Base-by-base conservation (phyloP, 2,329 filamentous ascomycete species). In the Pestalotiopsis sp. region DNA sequence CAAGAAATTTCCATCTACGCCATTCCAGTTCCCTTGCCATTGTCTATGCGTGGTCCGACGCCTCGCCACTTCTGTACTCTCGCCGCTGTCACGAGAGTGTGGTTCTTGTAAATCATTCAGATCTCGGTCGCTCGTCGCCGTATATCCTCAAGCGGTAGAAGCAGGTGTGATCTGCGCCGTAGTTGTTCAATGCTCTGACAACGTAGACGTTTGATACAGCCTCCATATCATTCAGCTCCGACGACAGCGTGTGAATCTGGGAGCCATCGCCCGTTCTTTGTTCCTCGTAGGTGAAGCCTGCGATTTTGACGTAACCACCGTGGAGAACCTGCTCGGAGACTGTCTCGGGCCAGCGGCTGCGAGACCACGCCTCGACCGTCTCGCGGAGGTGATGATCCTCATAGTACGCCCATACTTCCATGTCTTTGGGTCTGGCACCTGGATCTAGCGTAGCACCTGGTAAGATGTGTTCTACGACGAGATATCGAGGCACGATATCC, bases 381-480 rank as follows among this genome's bases (percentile, higher is more conserved):
- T 80, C 74, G 41, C 81, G 83, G 31, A 83, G 73, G 2, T 72
- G 75, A 27, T 79, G 63, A 60, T 90, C 84, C 20, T 84, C 82
- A 69, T 91, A 86, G 52, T 85, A 83, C 4, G 86, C 90, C 85
- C 91, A 93, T 9, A 95, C 78, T 76, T 95, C 92, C 68, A 95
- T 87, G 2, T 91, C 84, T 65, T 82, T 85, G 0, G 93, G 93
- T 39, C 90, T 89, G 1, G 90, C 82, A 14, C 82, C 85, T 0
- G 90, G 87, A 61, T 91, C 86, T 7, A 90, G 83, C 0, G 90
- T 91, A 2, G 89, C 89, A 1, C 83, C 83, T 6, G 85, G 84
- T 2, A 89, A 82, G 68, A 93, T 90, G 77, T 95, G 92, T 75
- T 95, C 93, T 58, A 95, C 78, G 1, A 93, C 89, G 1, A 95